These are phyloP conservation scores for Neurospora sp. DNA, from an alignment of 2,329 filamentous ascomycete species.

Conservation along the genomic window DNA sequence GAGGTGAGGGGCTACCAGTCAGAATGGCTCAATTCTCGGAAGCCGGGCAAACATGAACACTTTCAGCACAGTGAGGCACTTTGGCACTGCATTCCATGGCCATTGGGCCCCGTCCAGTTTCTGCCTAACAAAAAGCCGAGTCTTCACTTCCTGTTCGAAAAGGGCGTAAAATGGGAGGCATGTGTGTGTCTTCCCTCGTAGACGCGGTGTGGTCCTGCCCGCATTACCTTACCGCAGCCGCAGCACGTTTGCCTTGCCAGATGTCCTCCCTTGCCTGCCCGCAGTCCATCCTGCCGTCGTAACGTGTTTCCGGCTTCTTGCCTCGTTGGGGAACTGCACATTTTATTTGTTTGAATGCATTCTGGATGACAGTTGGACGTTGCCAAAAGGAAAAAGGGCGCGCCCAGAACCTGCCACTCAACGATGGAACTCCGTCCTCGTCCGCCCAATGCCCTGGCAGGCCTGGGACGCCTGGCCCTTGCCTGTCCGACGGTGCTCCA, in stretches of 20 bases:
- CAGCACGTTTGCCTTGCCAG: not conserved
- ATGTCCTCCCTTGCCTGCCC: not conserved
- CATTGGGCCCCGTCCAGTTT: not conserved
- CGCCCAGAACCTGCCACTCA: not conserved
- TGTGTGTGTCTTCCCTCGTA: not conserved
- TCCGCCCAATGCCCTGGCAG: not conserved
- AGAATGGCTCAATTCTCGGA: not conserved
- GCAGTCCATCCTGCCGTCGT: not conserved
- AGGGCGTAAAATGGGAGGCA: not conserved
- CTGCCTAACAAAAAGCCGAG: not conserved
- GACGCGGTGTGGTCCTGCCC: not conserved
- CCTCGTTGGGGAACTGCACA: not conserved
- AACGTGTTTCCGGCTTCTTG: not conserved
- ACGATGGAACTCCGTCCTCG: not conserved
- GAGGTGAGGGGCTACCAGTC: not conserved
- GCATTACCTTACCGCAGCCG: not conserved
- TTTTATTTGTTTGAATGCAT: not conserved
- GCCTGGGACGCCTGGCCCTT: not conserved
- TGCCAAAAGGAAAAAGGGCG: not conserved
- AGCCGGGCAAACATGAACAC: not conserved
- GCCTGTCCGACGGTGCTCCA: not conserved
- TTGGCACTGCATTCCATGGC: not conserved
- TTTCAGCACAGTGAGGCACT: not conserved
- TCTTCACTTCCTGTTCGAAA: not conserved
- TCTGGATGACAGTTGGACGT: not conserved